These are phyloP conservation scores for Fusarium avenaceum DNA, from an alignment of 2,329 filamentous ascomycete species.

Conservation along the genomic window DNA sequence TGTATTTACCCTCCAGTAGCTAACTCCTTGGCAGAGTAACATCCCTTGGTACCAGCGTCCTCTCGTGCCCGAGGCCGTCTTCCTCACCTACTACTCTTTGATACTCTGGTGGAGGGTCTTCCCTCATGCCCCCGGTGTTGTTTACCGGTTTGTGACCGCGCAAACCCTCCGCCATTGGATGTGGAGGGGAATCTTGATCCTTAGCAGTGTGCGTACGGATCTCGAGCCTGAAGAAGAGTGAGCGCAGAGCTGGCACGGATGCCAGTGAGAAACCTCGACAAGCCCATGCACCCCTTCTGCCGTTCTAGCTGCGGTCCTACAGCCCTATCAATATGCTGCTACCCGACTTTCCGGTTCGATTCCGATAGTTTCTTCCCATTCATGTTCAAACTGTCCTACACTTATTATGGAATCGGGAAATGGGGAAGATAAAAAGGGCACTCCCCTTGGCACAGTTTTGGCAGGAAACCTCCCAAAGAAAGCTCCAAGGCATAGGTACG, in stretches of 20 bases:
- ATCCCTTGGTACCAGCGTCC: no score
- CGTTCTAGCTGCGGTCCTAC: not conserved
- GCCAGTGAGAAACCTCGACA: not conserved
- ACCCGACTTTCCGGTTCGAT: not conserved
- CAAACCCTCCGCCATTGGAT: no score
- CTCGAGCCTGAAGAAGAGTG: not conserved
- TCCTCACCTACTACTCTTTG: not conserved
- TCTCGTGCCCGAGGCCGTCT: no score
- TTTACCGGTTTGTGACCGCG: not conserved
- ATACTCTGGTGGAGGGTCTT: not conserved
- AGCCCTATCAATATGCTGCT: not conserved
- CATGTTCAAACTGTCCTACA: no score
- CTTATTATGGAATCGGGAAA: not conserved
- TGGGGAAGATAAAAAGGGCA: no score
- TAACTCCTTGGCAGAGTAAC: no score
- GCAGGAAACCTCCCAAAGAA: not conserved
- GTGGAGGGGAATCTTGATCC: not conserved
- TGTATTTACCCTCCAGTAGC: no score
- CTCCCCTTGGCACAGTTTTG: not conserved
- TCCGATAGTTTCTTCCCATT: no score
- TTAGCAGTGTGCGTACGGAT: not conserved
- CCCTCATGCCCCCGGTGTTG: not conserved
- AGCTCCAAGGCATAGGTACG: not conserved
- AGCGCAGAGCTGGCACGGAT: not conserved
- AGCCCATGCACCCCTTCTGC: conserved; percentile 2